Evolutionary conservation across 2,329 filamentous ascomycete genomes (phyloP).

Genomic region (Ramularia endophylla): DNA sequence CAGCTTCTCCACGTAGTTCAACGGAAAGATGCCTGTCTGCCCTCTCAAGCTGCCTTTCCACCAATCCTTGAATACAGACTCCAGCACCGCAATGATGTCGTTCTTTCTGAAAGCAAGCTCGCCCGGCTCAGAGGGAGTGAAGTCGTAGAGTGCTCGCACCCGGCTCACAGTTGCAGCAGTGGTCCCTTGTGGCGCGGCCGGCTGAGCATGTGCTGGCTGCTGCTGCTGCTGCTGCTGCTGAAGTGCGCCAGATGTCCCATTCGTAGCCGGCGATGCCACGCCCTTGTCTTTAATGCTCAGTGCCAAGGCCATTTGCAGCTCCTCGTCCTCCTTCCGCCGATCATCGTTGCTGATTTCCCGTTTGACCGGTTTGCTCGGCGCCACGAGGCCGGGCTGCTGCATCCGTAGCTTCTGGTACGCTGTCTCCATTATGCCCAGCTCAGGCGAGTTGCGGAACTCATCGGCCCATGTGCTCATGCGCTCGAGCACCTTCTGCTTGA

Average conservation of each 20-base stretch:
- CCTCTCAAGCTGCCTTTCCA: slow-evolving; percentile 95
- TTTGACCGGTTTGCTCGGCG: slow-evolving; percentile 87
- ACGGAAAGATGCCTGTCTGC: slow-evolving; percentile 93
- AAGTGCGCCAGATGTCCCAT: slow-evolving; percentile 22
- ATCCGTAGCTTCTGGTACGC: slow-evolving; percentile 83
- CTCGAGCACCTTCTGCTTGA: slow-evolving; percentile 95
- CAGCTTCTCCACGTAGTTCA: slow-evolving; percentile 98
- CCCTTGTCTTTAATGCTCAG: slow-evolving; percentile 85
- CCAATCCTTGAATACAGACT: slow-evolving; percentile 99
- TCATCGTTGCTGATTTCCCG: slow-evolving; percentile 84
- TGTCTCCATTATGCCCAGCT: slow-evolving; percentile 96
- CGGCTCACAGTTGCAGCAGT: slow-evolving; percentile 95
- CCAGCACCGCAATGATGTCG: slow-evolving; percentile 92
- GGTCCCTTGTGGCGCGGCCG: slow-evolving; percentile 59
- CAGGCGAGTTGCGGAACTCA: slow-evolving; percentile 84
- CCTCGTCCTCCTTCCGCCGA: slow-evolving; percentile 91
- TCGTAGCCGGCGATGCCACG: slow-evolving; percentile 27
- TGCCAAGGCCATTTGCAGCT: slow-evolving; percentile 91
- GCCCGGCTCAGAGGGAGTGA: slow-evolving; percentile 85
- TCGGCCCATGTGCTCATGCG: slow-evolving; percentile 94
- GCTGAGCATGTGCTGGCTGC: slow-evolving; percentile 33
- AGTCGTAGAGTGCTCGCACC: slow-evolving; percentile 90
- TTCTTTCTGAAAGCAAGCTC: slow-evolving; percentile 96
- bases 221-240: slow-evolving; percentile 31
- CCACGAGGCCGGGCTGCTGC: slow-evolving; percentile 70